These are phyloP conservation scores for Colletotrichum liaoningense DNA, from an alignment of 2,329 filamentous ascomycete genomes.

Conservation along the genomic window DNA sequence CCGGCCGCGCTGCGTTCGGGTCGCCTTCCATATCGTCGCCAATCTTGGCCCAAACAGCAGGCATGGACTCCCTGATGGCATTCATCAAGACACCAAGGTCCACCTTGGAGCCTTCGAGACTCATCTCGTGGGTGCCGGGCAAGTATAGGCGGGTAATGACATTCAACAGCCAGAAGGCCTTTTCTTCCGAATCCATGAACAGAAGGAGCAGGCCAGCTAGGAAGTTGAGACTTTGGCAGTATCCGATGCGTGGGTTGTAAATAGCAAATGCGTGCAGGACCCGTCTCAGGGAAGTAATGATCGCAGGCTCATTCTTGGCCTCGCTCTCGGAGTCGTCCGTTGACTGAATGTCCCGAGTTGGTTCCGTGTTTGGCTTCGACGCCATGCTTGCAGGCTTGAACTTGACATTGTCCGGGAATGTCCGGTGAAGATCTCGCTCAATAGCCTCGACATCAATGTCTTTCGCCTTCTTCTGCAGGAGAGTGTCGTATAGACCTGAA, in stretches of 20 bases:
- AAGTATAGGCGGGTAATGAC: slow-evolving; percentile 91
- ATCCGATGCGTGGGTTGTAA: slow-evolving; percentile 91
- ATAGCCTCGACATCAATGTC: slow-evolving; percentile 87
- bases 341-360: slow-evolving; percentile 11
- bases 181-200: slow-evolving; percentile 89
- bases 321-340: slow-evolving; percentile 38
- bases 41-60: slow-evolving; percentile 88
- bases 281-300: slow-evolving; percentile 84
- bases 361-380: slow-evolving; percentile 43
- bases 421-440: slow-evolving; percentile 91
- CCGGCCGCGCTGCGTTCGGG: slow-evolving; percentile 49
- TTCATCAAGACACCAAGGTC: slow-evolving; percentile 95
- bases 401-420: slow-evolving; percentile 92
- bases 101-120: slow-evolving; percentile 90
- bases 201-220: slow-evolving; percentile 89
- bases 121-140: slow-evolving; percentile 91
- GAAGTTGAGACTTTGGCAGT: slow-evolving; percentile 97
- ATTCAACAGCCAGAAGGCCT: slow-evolving; percentile 91
- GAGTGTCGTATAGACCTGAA: slow-evolving; percentile 78
- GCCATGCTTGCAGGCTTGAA: slow-evolving; percentile 74
- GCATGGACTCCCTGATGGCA: slow-evolving; percentile 83
- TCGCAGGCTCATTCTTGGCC: slow-evolving; percentile 72
- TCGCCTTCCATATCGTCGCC: slow-evolving; percentile 77
- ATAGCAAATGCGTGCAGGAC: slow-evolving; percentile 91
- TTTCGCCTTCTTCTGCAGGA: slow-evolving; percentile 74